Evolutionary conservation across 1,284 basidiomycete species (phyloP).

Genomic region (Acaromyces ingoldii): DNA sequence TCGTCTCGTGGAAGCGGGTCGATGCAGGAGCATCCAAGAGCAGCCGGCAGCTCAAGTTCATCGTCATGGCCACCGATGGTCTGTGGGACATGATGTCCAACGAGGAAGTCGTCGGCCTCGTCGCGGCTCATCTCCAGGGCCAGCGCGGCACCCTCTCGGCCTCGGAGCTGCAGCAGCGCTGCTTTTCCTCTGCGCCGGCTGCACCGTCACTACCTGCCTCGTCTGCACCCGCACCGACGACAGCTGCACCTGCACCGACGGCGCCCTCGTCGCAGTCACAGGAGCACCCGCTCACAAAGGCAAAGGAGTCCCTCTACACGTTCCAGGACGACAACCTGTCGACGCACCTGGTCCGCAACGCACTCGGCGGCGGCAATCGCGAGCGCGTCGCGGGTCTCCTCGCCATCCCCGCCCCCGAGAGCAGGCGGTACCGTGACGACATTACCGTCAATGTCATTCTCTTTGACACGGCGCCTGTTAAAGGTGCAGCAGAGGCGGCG

Average conservation of each 20-base stretch:
- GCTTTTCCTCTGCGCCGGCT: constrained; percentile 24
- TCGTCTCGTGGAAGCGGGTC: constrained; percentile 32
- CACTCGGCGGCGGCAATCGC: constrained; percentile 79
- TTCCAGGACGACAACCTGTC: constrained; percentile 72
- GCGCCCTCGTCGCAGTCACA: constrained; percentile 2
- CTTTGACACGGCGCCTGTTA: too few species aligned
- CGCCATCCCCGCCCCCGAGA: constrained; percentile 80
- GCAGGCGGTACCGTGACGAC: constrained; percentile 49
- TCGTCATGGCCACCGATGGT: constrained; percentile 88
- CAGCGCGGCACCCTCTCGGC: constrained; percentile 39
- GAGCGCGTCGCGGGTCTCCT: constrained; percentile 65
- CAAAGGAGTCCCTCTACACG: constrained; percentile 29
- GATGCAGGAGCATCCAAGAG: not conserved
- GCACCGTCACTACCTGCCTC: too few species aligned
- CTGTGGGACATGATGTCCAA: constrained; percentile 92
- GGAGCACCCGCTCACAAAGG: constrained; percentile 42
- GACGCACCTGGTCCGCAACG: constrained; percentile 88
- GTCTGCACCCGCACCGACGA: constrained; percentile 1
- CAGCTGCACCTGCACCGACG: not conserved
- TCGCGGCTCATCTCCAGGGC: constrained; percentile 47
- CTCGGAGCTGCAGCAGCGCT: constrained; percentile 31
- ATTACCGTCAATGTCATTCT: constrained; percentile 16
- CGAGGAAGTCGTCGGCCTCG: constrained; percentile 84
- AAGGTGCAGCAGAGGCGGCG: too few species aligned
- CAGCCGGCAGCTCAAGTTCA: constrained; percentile 54